Base-by-base conservation (phyloP, 139 green algal species). In the Ulvella scutata region DNA sequence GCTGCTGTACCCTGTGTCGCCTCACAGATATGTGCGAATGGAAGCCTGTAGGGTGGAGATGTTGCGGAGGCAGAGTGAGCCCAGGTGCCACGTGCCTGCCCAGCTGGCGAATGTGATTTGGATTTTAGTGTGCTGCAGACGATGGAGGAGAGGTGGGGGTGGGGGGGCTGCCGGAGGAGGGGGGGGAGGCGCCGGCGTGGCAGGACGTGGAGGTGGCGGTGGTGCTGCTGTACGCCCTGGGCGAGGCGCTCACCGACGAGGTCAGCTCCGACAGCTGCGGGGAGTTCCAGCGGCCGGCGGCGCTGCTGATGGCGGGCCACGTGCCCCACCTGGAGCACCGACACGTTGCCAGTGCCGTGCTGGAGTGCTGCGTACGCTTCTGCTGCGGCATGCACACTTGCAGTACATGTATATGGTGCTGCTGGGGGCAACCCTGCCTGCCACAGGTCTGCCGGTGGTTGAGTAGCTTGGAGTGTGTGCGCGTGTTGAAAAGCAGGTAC, bases 221-320 rank as follows among this genome's bases (percentile, higher is more conserved):
- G 7, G 85, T 61, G 23, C 61, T 95, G 79, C 62, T 96, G 43
- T 95, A 92, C 73, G 86, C 96, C 80, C 77, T 96, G 38, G 91
- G 91, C 3, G 91, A 96, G 80, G 87, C 77, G 2, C 86, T 87
- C 3, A 79, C 89, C 3, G 91, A 94, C 9, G 87, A 88, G 7
- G 74, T 90, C 3, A 87, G 90, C 38, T 73, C 86, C 0, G 83
- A 82, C 37, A 81, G 43, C 17, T 38, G 31, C 39, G 90, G 87
- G 13, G 80, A 81, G 28, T 80, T 96, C 36, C 88, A 76, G 2
- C 43, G 81, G 61, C 75, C 93, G 26, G 80, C 86, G 29, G 75
- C 85, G 3, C 78, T 76, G 20, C 79, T 94, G 37, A 85, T 94
- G 78, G 77, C 80, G 43, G 44, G 37, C 0, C 77, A 83, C 7